Percentiles rank a stretch among this genome's conserved stretches.
These are phyloP conservation scores for Salicornia ramosissima DNA, from an alignment of 148 eudicot species.

Conservation along the genomic window DNA sequence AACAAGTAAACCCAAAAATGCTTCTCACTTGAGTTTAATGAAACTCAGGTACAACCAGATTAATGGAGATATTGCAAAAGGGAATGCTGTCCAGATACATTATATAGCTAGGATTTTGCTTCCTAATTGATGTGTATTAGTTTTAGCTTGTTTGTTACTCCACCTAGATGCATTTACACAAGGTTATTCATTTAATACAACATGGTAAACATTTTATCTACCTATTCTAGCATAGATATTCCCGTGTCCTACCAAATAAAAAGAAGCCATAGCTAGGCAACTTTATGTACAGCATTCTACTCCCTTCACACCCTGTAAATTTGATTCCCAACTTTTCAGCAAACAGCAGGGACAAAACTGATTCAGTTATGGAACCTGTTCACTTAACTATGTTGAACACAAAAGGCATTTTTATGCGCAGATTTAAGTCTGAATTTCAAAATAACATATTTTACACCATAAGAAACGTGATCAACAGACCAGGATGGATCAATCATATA, in stretches of 20 bases:
- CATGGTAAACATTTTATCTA: too few relatives aligned
- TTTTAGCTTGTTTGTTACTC: too few relatives aligned
- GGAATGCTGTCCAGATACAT: too few relatives aligned
- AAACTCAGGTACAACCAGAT: constrained; percentile 16
- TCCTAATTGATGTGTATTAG: too few relatives aligned
- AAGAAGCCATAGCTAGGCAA: background rate
- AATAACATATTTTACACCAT: background rate
- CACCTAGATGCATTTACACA: too few relatives aligned
- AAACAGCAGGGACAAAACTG: constrained; percentile 1
- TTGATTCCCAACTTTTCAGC: background rate
- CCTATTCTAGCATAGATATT: too few relatives aligned
- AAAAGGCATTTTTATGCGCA: background rate
- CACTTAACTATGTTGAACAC: background rate
- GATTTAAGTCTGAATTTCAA: background rate
- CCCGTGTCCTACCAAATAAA: background rate
- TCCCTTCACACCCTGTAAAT: background rate
- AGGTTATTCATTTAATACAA: too few relatives aligned
- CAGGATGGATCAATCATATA: background rate
- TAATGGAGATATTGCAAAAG: too few relatives aligned
- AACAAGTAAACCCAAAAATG: background rate
- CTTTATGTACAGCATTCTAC: background rate
- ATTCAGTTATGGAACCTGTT: background rate
- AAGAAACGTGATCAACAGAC: background rate
- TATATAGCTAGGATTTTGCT: too few relatives aligned
- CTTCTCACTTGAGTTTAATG: background rate